These are phyloP conservation scores for Epithele typhae DNA, from an alignment of 768 basidiomycete species.

Conservation along the genomic window DNA sequence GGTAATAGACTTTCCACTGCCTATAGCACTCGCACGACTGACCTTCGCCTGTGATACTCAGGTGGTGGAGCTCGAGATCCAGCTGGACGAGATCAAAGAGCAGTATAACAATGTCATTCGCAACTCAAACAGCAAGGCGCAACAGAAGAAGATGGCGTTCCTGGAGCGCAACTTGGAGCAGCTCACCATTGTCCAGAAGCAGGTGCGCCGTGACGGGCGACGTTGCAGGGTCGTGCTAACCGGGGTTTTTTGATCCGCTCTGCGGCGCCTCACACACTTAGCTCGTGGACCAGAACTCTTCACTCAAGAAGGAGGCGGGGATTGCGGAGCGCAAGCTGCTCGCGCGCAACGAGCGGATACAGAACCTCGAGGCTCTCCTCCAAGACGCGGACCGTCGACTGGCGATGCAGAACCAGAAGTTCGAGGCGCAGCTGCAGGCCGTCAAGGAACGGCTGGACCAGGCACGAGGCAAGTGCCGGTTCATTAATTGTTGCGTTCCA, in stretches of 20 bases:
- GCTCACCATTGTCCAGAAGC: slow-evolving; percentile 93
- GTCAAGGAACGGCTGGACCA: slow-evolving; percentile 91
- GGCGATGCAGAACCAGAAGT: slow-evolving; percentile 92
- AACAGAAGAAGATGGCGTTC: slow-evolving; percentile 99
- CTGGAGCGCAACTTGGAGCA: slow-evolving; percentile 95
- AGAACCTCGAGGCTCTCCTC: slow-evolving; percentile 88
- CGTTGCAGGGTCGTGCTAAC: too few relatives aligned
- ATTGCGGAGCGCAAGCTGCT: slow-evolving; percentile 95
- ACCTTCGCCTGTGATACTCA: slow-evolving; percentile 29
- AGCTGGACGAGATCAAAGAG: slow-evolving; percentile 96
- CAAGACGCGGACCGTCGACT: slow-evolving; percentile 93
- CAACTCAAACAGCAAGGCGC: slow-evolving; percentile 97
- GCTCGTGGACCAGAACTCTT: slow-evolving; percentile 98
- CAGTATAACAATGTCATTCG: slow-evolving; percentile 98
- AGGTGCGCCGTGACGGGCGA: slow-evolving; percentile 46
- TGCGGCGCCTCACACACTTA: slow-evolving; percentile 29
- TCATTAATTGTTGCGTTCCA: slow-evolving; percentile 5
- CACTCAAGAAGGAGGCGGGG: slow-evolving; percentile 95
- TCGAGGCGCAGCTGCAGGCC: slow-evolving; percentile 87
- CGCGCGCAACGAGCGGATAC: slow-evolving; percentile 96
- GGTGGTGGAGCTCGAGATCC: slow-evolving; percentile 99
- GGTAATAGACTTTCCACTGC: slow-evolving; percentile 37
- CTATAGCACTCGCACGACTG: slow-evolving; percentile 1
- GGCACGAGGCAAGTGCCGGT: slow-evolving; percentile 64
- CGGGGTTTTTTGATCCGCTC: slow-evolving; percentile 14